A percentile compares a stretch with the other conserved stretches of the same genome.
Evolutionary conservation across 169 alveolate species (phyloP).

Genomic region (Eimeria falciformis): DNA sequence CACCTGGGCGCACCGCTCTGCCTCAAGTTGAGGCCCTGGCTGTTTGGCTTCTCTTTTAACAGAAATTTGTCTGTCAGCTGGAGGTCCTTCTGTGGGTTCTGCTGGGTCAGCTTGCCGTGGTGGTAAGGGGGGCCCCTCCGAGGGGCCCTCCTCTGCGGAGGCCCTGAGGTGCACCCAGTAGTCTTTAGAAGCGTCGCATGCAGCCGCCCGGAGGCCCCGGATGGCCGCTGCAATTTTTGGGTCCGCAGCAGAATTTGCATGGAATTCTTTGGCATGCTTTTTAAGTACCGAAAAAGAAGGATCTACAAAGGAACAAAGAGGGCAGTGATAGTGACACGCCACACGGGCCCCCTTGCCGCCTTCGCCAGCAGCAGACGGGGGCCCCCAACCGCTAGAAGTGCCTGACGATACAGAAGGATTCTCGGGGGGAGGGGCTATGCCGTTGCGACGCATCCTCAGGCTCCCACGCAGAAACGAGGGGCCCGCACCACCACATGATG

Average conservation of each 20-base stretch:
- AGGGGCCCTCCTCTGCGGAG: not conserved
- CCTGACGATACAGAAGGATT: not conserved
- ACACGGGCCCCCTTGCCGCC: not conserved
- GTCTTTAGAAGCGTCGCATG: conserved; percentile 34
- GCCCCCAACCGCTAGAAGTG: conserved; percentile 19
- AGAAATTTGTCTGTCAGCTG: no score
- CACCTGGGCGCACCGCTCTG: not conserved
- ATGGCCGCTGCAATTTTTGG: conserved; percentile 30
- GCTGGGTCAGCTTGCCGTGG: not conserved
- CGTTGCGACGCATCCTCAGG: not conserved
- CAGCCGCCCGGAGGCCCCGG: not conserved
- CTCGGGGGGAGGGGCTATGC: not conserved
- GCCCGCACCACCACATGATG: not conserved
- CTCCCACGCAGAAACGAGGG: not conserved
- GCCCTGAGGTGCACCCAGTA: conserved; percentile 39
- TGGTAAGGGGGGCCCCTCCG: not conserved
- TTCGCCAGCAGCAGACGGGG: not conserved
- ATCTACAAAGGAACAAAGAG: conserved; percentile 21
- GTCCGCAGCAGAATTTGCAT: conserved; percentile 55
- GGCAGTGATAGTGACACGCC: conserved; percentile 66
- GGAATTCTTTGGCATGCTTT: conserved; percentile 26
- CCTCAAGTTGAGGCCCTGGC: not conserved
- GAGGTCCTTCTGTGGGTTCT: not conserved
- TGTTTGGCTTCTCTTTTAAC: no score
- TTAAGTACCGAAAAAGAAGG: not conserved